Base-by-base conservation (phyloP, 1,284 basidiomycete genomes). In the Porogramme epimiltina region DNA sequence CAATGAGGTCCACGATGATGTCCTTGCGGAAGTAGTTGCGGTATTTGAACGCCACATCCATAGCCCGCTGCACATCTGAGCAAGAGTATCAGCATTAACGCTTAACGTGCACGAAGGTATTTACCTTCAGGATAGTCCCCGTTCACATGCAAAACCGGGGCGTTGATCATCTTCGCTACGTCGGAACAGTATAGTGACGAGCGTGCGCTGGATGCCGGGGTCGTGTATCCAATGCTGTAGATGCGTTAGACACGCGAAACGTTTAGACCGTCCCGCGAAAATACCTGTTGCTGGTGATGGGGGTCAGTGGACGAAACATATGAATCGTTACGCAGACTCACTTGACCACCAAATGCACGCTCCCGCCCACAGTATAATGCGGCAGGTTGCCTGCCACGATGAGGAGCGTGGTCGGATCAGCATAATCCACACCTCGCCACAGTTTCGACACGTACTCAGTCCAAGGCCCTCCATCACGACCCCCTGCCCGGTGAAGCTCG, bases 331-430 rank as follows among this genome's bases (percentile, higher is more conserved):
- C 41, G 2, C 46, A 9, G 15, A 42, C 87, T 66, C 67, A 93
- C 89, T 95, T 93, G 41, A 95, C 91, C n/a, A 95, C 90, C 42
- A 96, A 72, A 70, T 95, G 92, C 2, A 95, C 81, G 33, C 87
- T 92, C 25, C 93, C 93, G 1, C 93, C 93, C 52, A 87, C 90
- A 0, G 91, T 93, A 64, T 87, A 95, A 69, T 95, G 92, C 0
- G 93, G 93, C 39, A 93, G 70, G 63, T 91, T 88, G 62, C 87
- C 87, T 90, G 41, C 9, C 28, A 28, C 20, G 8, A 26, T 19
- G 10, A n/a, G n/a, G n/a, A n/a, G n/a, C n/a, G n/a, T n/a, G n/a
- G n/a, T n/a, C n/a, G n/a, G 10, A 56, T 52, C 10, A 52, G 16
- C 11, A 23, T n/a, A n/a, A n/a, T n/a, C n/a, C n/a, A n/a, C n/a